Evolutionary conservation across 2,329 filamentous ascomycete genomes (phyloP), one percentile per base, ranked within the genome.

Genomic region (Aspergillus hiratsukae): DNA sequence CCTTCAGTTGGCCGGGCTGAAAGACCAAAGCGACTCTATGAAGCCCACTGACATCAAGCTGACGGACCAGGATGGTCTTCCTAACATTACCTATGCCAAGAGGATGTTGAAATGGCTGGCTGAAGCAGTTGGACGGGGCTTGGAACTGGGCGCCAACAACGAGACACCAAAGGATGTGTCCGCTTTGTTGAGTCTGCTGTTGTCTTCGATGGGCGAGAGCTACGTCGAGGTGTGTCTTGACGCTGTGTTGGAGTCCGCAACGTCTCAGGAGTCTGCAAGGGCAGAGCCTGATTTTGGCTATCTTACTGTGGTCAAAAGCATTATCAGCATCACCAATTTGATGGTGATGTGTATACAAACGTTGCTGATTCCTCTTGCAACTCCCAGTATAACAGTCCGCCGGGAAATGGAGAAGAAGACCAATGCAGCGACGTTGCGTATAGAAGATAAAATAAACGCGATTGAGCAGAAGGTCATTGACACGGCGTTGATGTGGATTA

Each of bases 21-120:
- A 82, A 61, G 87, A 92, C 61, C 85, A 89, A 51, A 66, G 63
- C 3, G 87, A 87, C 59, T 85, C 83, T 61, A 68, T 72, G 25
- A 86, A 88, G 67, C 89, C 90, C 72, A 88, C 89, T 63, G 92
- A 96, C 52, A 91, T 96, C 56, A 92, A 96, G 69, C 89, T 97
- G 31, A 87, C 88, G 0, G 94, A 97, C 58, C 87, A 93, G 68
- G 93, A 99, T 67, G 94, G 94, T 35, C 81, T 86, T 55, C 78
- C 97, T 27, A 93, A 87, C 63, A 80, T 95, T 4, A 80, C 85
- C n/a, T 91, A 89, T 71, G 90, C 92, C n/a, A 97, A 97, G 76
- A 85, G 94, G 56, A 99, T 99, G 92, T 83, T 99, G 58, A 95
- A 90, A 70, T 99, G 94, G 94, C 79, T 99, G 43, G 94, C 94